Conservation (phyloP, 768 basidiomycete species). For the Porphyrellus cyaneotinctus region DNA sequence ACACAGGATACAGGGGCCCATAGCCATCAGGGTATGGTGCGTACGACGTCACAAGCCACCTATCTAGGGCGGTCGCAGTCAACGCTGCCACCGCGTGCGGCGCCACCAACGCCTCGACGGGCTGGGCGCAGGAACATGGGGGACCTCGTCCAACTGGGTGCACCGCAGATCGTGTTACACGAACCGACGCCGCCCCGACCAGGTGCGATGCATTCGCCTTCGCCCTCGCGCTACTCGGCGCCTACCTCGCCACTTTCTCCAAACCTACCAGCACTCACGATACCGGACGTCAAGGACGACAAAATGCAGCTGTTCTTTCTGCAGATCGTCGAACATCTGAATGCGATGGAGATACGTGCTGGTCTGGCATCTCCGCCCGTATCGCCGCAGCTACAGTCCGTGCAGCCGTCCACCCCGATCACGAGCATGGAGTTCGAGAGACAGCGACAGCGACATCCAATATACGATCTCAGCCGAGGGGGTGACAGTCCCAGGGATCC, state of each 20-base stretch:
- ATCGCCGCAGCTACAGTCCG: conserved; percentile 14
- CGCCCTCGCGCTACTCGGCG: conserved; percentile 25
- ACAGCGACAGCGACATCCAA: conserved; percentile 8
- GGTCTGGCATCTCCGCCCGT: conserved; percentile 15
- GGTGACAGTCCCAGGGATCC: conserved; percentile 33
- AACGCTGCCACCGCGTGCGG: conserved; percentile 49
- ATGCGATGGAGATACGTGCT: conserved; percentile 61
- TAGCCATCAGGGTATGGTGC: conserved; percentile 16
- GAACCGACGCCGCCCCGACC: conserved; percentile 25
- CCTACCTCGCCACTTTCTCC: conserved; percentile 34
- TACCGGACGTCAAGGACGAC: conserved; percentile 71
- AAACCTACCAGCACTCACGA: conserved; percentile 45
- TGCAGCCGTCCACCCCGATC: conserved; percentile 11
- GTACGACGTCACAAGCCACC: conserved; percentile 23
- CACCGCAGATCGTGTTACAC: conserved; percentile 27
- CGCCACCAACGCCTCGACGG: conserved; percentile 59
- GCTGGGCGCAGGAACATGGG: conserved; percentile 36
- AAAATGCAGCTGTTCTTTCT: conserved; percentile 82
- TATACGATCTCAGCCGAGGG: conserved; percentile 1
- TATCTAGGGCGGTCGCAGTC: conserved; percentile 31
- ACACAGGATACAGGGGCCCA: conserved; percentile 26
- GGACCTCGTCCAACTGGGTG: conserved; percentile 10
- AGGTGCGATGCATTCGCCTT: conserved; percentile 16
- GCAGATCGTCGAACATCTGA: conserved; percentile 78
- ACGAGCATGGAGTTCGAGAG: conserved; percentile 20